phyloP scores from a whole-genome alignment of 2,329 filamentous ascomycete species.

The Colletotrichum sojae region DNA sequence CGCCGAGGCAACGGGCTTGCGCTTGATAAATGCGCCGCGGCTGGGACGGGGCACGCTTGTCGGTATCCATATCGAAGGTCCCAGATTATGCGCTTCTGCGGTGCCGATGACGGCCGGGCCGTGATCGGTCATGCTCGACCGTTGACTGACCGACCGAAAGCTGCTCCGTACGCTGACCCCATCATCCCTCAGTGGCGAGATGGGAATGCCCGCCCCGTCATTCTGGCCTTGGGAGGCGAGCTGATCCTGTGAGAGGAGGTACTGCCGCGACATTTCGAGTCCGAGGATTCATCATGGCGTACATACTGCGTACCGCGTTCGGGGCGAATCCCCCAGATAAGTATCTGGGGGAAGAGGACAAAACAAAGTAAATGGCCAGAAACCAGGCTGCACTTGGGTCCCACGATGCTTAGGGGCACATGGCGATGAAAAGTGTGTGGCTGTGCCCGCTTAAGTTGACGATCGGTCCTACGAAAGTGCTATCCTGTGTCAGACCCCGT shows the following conservation, averaged over 20 bases:
- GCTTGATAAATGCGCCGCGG: background rate
- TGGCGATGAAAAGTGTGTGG: background rate
- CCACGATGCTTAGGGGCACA: background rate
- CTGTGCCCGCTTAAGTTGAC: background rate
- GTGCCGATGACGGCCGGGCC: background rate
- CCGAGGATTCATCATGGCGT: too few species aligned
- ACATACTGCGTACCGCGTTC: too few species aligned
- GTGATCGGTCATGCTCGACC: background rate
- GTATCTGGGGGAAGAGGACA: too few species aligned
- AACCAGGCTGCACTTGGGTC: background rate
- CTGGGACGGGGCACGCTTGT: background rate
- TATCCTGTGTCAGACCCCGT: background rate
- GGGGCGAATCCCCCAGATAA: too few species aligned
- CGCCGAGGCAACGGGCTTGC: background rate
- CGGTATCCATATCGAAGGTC: background rate
- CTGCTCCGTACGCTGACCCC: background rate
- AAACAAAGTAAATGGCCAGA: background rate
- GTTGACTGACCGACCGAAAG: background rate
- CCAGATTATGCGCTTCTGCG: background rate
- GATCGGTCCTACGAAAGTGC: background rate
- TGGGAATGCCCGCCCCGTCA: background rate
- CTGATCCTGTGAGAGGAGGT: background rate
- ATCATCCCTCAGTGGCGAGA: background rate
- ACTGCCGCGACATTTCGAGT: background rate
- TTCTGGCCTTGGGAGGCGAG: background rate